These are phyloP conservation scores for Aspergillus sp. DNA, from an alignment of 2,329 filamentous ascomycete genomes.

Conservation along the genomic window DNA sequence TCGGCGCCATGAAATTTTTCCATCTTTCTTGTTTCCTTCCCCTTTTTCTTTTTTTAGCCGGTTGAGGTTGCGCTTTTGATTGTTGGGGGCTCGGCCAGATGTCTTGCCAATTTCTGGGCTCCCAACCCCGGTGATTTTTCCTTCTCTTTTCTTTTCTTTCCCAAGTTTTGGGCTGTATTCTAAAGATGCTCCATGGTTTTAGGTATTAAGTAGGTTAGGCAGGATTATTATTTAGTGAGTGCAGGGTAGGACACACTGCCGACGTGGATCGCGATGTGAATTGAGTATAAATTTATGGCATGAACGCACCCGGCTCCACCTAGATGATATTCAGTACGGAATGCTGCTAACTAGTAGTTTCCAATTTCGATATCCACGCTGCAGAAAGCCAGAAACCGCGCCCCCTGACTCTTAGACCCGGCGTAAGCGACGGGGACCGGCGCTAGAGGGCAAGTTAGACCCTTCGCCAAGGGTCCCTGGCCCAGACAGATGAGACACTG, in stretches of 20 bases:
- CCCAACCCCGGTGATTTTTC: background rate
- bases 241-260: conserved; percentile 1
- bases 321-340: background rate
- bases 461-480: conserved; percentile 3
- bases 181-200: conserved; percentile 1
- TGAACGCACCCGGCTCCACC: background rate
- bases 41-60: conserved; percentile 5
- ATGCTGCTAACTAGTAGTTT: too few relatives aligned
- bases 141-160: conserved; percentile 2
- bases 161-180: conserved; percentile 13
- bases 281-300: background rate
- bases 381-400: background rate
- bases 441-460: background rate
- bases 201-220: conserved; percentile 1
- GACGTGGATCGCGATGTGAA: conserved; percentile 7
- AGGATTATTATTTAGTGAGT: background rate
- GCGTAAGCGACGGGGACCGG: background rate
- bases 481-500: conserved; percentile 5
- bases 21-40: conserved; percentile 4
- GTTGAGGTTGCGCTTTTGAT: conserved; percentile 1
- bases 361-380: too few relatives aligned
- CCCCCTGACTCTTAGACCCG: background rate
- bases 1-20: conserved; percentile 31
- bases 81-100: conserved; percentile 4
- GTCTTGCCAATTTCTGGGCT: background rate